These are phyloP conservation scores for Myriangium duriaei DNA, from an alignment of 2,329 filamentous ascomycete species.

Conservation along the genomic window DNA sequence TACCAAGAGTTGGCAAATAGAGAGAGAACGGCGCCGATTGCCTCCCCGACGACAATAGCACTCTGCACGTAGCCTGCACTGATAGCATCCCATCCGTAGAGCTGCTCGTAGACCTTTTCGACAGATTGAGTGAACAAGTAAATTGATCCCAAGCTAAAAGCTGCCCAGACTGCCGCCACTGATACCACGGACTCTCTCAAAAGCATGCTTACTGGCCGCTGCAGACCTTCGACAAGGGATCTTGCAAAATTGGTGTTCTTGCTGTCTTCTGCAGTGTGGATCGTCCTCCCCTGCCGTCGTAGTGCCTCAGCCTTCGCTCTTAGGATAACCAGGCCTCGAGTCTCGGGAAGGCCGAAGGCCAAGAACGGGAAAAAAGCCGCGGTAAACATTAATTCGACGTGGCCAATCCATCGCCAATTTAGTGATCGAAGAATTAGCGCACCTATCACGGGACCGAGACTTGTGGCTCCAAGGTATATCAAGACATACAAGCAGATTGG, in stretches of 20 bases:
- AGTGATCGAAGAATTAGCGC: too few species aligned
- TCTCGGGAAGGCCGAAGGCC: too few species aligned
- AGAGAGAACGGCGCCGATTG: constrained; percentile 22
- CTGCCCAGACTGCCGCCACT: constrained; percentile 30
- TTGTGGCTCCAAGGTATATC: constrained; percentile 22
- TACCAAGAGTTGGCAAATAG: constrained; percentile 21
- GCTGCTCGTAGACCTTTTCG: constrained; percentile 21
- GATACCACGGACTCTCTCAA: constrained; percentile 32
- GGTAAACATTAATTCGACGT: too few species aligned
- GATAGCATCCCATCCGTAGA: constrained; percentile 22
- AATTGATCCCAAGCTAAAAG: constrained; percentile 26
- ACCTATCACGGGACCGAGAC: constrained; percentile 26
- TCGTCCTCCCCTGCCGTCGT: too few species aligned
- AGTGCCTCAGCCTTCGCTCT: too few species aligned
- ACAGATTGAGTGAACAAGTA: constrained; percentile 32
- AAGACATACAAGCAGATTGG: constrained; percentile 26
- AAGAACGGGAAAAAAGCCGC: too few species aligned
- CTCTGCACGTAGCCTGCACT: constrained; percentile 27
- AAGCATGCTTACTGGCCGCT: constrained; percentile 21
- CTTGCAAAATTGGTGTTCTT: neutral
- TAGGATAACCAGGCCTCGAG: too few species aligned
- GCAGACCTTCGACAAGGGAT: neutral
- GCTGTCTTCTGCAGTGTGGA: neutral
- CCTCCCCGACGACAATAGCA: constrained; percentile 27
- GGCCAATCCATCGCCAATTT: too few species aligned